Evolutionary conservation across 345 rosid species (phyloP), one percentile per base, ranked within the genome.

Genomic region (Citrus maxima): DNA sequence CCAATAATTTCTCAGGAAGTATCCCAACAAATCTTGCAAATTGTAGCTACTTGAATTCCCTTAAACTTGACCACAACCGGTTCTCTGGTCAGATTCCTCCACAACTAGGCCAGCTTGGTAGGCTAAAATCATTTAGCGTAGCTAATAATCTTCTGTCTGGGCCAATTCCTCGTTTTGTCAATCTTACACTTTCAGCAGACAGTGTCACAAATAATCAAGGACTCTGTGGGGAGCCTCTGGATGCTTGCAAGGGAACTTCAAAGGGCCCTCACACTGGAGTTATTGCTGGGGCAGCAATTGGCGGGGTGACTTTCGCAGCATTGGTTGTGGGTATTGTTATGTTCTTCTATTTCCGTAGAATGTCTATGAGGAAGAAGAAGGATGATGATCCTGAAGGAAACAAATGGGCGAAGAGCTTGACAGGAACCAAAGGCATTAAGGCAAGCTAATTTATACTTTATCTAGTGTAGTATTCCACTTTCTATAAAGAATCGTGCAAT

Each of bases 351-450:
- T 77, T 77, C 85, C 93, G 97, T 74, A 90, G 71, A 83, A 42
- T 84, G 76, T 71, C 88, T 76, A 71, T 59, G 76, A 84, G 64
- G 85, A 87, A 83, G 88, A 95, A 87, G 94, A 93, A 89, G 90
- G 89, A 85, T 7, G 95, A 89, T 72, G 99, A 95, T 81, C 99
- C 99, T 51, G 92, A 92, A 59, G 98, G 98, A 78, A 95, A 95
- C 83, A 91, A 85, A 80, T 95, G 98, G 97, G 88, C 98, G 10
- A 92, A 85, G 91, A 85, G 78, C 85, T 84, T 95, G 77, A 88
- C 86, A 80, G 92, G 88, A 85, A 68, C 77, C 58, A 90, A 93
- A 86, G 91, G 87, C 76, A 81, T 82, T 35, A 92, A 93, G 97
- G 99, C 82, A 85, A 90, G 86, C 78, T 64, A 63, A 65, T 58